Percentiles rank a stretch among this genome's conserved stretches.
Evolutionary conservation across 768 basidiomycete genomes (phyloP).

Genomic region (Leccinum aurantiacum): DNA sequence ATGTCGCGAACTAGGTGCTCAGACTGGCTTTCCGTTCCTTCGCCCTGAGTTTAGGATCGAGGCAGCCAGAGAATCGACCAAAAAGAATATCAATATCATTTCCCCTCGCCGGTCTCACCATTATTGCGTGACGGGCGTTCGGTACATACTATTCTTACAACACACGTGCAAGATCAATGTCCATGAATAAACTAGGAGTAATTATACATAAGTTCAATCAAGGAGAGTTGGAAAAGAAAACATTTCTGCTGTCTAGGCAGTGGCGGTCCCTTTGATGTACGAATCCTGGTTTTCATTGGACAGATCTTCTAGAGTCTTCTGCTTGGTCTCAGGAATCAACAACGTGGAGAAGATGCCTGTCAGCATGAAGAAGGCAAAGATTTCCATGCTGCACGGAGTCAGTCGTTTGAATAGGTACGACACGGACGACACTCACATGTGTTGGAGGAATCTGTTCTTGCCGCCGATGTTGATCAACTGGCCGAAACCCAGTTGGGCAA

Average conservation of each 20-base stretch:
- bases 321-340: slow-evolving; percentile 78
- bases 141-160: neutral
- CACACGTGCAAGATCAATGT: neutral
- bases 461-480: slow-evolving; percentile 71
- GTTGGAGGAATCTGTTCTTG: slow-evolving; percentile 55
- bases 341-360: slow-evolving; percentile 82
- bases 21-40: neutral
- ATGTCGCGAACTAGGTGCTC: neutral
- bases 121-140: neutral
- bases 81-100: neutral
- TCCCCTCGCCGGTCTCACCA: neutral
- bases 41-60: neutral
- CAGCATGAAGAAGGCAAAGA: slow-evolving; percentile 86
- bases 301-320: slow-evolving; percentile 62
- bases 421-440: slow-evolving; percentile 53
- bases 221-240: neutral
- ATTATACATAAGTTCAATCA: neutral
- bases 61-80: neutral
- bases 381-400: slow-evolving; percentile 52
- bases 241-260: slow-evolving; percentile 9
- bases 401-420: slow-evolving; percentile 3
- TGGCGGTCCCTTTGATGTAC: slow-evolving; percentile 43
- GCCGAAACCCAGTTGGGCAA: slow-evolving; percentile 77
- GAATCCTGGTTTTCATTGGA: slow-evolving; percentile 69
- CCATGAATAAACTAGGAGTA: slow-evolving; percentile 1